These are phyloP conservation scores for Inga oerstediana DNA, from an alignment of 306 rosid genomes.

Conservation along the genomic window DNA sequence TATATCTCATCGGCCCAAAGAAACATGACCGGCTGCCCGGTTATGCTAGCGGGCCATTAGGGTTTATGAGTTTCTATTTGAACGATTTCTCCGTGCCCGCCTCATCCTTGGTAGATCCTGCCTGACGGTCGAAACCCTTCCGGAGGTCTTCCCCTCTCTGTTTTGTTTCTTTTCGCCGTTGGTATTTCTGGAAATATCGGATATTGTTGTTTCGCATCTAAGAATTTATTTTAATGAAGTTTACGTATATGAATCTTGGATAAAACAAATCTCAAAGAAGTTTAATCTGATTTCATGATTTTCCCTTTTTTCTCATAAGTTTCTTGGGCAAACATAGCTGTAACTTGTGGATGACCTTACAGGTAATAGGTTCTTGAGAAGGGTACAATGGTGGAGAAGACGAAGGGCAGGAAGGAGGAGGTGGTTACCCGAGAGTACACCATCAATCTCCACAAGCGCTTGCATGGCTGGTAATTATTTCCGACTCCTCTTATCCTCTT, in stretches of 20 bases:
- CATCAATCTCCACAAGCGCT: constrained; percentile 89
- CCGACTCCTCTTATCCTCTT: neutral
- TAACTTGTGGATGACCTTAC: neutral
- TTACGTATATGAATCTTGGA: neutral
- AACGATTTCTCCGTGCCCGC: neutral
- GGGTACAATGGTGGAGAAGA: constrained; percentile 78
- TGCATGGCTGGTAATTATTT: constrained; percentile 78
- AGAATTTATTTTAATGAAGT: neutral
- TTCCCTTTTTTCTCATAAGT: neutral
- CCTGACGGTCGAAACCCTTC: neutral
- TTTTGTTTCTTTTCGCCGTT: neutral
- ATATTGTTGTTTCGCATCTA: neutral
- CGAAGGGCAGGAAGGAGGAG: constrained; percentile 84
- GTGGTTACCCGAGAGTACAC: constrained; percentile 94
- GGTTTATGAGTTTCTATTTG: constrained; percentile 35
- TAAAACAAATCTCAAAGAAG: neutral
- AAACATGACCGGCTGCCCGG: no score
- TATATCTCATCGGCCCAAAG: neutral
- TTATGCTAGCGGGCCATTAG: constrained; percentile 17
- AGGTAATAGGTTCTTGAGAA: constrained; percentile 47
- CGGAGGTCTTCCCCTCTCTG: neutral
- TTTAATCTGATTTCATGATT: neutral
- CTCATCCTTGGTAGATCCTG: neutral
- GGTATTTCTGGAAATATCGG: neutral
- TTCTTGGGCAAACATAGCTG: neutral